Percentiles rank a stretch among this genome's conserved stretches.
phyloP scores from a whole-genome alignment of 1,284 basidiomycete genomes.

The Earliella scabrosa region DNA sequence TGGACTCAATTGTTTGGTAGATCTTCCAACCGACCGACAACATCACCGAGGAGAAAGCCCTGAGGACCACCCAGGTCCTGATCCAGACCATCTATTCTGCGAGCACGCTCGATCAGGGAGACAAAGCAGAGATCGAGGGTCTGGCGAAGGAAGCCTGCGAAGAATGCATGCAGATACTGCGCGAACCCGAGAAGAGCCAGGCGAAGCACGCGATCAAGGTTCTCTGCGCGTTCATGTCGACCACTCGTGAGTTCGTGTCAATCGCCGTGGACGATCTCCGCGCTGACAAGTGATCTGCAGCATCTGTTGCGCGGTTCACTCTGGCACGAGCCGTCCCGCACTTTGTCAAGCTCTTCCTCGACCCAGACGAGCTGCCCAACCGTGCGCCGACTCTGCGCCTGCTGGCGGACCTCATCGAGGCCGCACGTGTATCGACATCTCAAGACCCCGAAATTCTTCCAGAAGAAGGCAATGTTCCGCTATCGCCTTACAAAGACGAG shows the following conservation, averaged over 20 bases:
- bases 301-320: slow-evolving; percentile 70
- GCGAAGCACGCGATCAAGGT: slow-evolving; percentile 86
- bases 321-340: slow-evolving; percentile 72
- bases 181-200: slow-evolving; percentile 91
- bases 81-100: slow-evolving; percentile 72
- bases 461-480: slow-evolving; percentile 41
- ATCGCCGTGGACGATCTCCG: background rate
- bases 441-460: slow-evolving; percentile 27
- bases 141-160: slow-evolving; percentile 77
- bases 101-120: slow-evolving; percentile 37
- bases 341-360: slow-evolving; percentile 75
- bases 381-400: slow-evolving; percentile 72
- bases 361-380: slow-evolving; percentile 77
- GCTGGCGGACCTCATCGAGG: slow-evolving; percentile 62
- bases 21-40: slow-evolving; percentile 89
- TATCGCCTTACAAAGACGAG: slow-evolving; percentile 76
- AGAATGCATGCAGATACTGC: slow-evolving; percentile 79
- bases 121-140: slow-evolving; percentile 45
- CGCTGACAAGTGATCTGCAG: slow-evolving; percentile 43
- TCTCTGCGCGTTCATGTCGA: slow-evolving; percentile 74
- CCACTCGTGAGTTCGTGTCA: slow-evolving; percentile 64
- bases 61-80: slow-evolving; percentile 72
- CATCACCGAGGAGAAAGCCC: slow-evolving; percentile 72
- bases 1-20: no score
- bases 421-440: slow-evolving; percentile 48